Base-by-base conservation (phyloP, 768 basidiomycete species). In the Kwoniella sp. region DNA sequence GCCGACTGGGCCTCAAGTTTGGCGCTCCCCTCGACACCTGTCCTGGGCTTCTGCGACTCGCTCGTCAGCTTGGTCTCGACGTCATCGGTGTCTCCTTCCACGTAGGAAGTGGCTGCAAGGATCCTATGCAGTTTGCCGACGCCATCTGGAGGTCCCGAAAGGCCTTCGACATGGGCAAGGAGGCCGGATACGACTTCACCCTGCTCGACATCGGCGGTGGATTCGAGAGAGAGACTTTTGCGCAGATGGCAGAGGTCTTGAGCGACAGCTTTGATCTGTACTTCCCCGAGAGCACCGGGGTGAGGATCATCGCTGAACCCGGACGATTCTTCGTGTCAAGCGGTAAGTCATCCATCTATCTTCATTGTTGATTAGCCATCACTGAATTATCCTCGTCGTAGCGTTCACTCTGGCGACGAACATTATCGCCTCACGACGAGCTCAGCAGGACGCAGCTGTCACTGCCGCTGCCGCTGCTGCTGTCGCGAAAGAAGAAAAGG, bases 61-160 rank as follows among this genome's bases (percentile, higher is more conserved):
- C 95, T 1, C 85, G 85, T 70, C 88, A 90, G 72, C 85, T 97
- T 28, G 82, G 83, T 31, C 85, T 99, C 58, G 86, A 93, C 75
- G 93, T 99, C 60, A 85, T 97, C 45, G 96, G 96, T 22, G 90
- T 97, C 63, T 92, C 90, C 81, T 98, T 99, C 86, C 96, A 98
- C 80, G 96, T 98, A 52, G 96, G 96, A 4, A 92, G 90, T 69
- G 96, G 96, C 2, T 95, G 93, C 82, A 96, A 92, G 79, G 94
- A 98, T 81, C 88, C 94, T 22, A 83, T 86, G 22, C 90, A 91
- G 28, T 99, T 94, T 77, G 87, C 86, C 41, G 94, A 96, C 80
- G 96, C 96, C 28, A 86, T 98, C 67, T 85, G 82, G 81, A 89
- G 92, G 17, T 90, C 94, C 1, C 87, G 88, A 13, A 81, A 84